Evolutionary conservation across 2,329 filamentous ascomycete species (phyloP).

Genomic region (Diplodia scrobiculata): DNA sequence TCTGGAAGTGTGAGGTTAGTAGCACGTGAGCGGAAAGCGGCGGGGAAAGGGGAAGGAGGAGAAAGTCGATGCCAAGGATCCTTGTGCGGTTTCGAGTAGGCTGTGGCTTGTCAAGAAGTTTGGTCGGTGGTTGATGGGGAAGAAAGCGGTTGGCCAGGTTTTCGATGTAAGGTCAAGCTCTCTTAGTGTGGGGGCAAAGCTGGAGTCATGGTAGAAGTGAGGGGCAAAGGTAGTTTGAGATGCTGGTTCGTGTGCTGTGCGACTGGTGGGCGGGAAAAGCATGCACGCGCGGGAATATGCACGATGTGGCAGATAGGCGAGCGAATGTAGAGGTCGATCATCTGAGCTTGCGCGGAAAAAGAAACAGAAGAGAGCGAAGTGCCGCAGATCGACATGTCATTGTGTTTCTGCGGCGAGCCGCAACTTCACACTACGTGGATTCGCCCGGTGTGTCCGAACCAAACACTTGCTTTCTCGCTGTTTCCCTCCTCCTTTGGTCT

Average conservation of each 20-base stretch:
- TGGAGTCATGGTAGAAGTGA: not conserved
- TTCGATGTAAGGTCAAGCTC: not conserved
- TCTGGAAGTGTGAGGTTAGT: not conserved
- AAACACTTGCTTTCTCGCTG: not conserved
- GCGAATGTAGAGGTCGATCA: constrained; percentile 2
- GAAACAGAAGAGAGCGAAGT: not conserved
- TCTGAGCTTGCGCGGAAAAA: not conserved
- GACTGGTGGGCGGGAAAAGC: constrained; percentile 9
- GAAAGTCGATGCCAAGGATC: not conserved
- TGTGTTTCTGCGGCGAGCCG: constrained; percentile 9
- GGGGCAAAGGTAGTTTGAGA: not conserved
- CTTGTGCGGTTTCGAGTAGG: not conserved
- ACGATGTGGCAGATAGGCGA: constrained; percentile 11
- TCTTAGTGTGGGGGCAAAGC: not conserved
- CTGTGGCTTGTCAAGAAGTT: constrained; percentile 4
- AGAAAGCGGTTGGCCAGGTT: not conserved
- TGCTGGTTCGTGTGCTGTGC: not conserved
- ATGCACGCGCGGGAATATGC: constrained; percentile 4
- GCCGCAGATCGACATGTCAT: constrained; percentile 17
- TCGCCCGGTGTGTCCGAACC: not conserved
- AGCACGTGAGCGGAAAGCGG: not conserved
- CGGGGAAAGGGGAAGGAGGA: constrained; percentile 28
- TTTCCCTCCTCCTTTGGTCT: not conserved
- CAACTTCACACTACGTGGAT: not conserved
- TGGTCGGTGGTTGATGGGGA: not conserved